phyloP scores from a whole-genome alignment of 768 basidiomycete species.

The Suillus bovinus region DNA sequence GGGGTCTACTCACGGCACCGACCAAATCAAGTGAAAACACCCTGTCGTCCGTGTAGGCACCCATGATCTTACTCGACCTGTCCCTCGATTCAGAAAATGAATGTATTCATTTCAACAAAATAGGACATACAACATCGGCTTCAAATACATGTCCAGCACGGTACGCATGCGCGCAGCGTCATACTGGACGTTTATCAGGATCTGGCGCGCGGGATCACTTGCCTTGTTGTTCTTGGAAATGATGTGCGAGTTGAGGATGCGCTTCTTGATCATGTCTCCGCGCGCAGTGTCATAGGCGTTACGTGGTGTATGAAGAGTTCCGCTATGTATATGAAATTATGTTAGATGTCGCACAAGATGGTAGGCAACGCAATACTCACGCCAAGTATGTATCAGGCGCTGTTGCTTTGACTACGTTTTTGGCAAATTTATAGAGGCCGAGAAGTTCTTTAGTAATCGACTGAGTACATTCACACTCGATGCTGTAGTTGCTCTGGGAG shows the following conservation, averaged over 20 bases:
- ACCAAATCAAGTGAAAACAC: constrained; percentile 56
- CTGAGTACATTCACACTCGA: constrained; percentile 37
- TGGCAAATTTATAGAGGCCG: constrained; percentile 42
- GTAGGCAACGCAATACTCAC: constrained; percentile 22
- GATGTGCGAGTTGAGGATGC: constrained; percentile 9
- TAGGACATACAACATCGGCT: constrained; percentile 22
- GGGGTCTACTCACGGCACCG: constrained; percentile 44
- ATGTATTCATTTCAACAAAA: neutral
- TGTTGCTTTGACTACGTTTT: constrained; percentile 28
- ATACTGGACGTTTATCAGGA: constrained; percentile 13
- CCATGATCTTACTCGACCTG: constrained; percentile 40
- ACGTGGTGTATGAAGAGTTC: constrained; percentile 32
- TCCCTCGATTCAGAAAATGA: neutral
- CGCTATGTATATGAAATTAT: constrained; percentile 21
- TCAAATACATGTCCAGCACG: constrained; percentile 14
- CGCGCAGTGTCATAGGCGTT: constrained; percentile 17
- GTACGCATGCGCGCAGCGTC: constrained; percentile 8
- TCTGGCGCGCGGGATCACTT: neutral
- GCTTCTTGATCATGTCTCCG: constrained; percentile 24
- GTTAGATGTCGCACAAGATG: neutral
- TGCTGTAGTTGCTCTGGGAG: constrained; percentile 41
- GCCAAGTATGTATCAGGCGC: constrained; percentile 28
- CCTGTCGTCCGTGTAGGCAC: constrained; percentile 49
- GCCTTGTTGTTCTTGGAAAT: constrained; percentile 2
- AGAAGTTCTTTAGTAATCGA: constrained; percentile 40